phyloP scores from a whole-genome alignment of 1,284 basidiomycete genomes.

The Ustilago hordei region DNA sequence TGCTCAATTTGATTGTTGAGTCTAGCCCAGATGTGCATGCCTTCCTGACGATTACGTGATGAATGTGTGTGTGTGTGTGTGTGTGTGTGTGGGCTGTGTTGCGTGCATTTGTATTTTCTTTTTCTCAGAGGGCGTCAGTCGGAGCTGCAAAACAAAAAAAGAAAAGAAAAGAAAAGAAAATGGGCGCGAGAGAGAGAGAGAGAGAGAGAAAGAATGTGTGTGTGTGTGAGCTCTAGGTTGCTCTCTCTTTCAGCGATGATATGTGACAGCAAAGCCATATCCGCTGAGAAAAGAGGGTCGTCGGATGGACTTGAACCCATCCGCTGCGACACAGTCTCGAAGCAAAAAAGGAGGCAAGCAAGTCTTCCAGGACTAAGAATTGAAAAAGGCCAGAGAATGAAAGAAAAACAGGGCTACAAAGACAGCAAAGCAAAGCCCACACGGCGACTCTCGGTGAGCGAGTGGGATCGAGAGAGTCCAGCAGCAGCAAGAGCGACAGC shows the following conservation, averaged over 20 bases:
- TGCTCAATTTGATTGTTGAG: no score
- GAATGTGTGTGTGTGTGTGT: no score
- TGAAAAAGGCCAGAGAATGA: not conserved
- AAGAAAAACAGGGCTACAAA: not conserved
- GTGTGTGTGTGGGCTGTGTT: no score
- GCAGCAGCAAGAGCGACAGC: not conserved
- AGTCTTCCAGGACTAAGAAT: not conserved
- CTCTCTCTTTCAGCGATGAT: not conserved
- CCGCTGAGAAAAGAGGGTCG: not conserved
- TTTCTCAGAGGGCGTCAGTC: slow-evolving; percentile 14
- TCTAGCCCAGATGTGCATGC: no score
- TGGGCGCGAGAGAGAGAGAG: slow-evolving; percentile 4
- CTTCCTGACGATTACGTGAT: no score
- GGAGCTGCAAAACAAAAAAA: slow-evolving; percentile 17
- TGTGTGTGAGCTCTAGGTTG: not conserved
- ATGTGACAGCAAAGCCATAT: not conserved
- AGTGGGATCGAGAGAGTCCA: not conserved
- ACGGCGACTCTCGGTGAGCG: not conserved
- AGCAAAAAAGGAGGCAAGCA: not conserved
- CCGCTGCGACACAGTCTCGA: not conserved
- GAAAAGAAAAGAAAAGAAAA: not conserved
- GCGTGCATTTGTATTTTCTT: slow-evolving; percentile 7
- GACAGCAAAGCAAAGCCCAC: not conserved
- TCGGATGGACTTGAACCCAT: not conserved
- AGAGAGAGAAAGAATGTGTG: not conserved